Evolutionary conservation across 2,329 filamentous ascomycete species (phyloP).

Genomic region (Fusarium torulosum): DNA sequence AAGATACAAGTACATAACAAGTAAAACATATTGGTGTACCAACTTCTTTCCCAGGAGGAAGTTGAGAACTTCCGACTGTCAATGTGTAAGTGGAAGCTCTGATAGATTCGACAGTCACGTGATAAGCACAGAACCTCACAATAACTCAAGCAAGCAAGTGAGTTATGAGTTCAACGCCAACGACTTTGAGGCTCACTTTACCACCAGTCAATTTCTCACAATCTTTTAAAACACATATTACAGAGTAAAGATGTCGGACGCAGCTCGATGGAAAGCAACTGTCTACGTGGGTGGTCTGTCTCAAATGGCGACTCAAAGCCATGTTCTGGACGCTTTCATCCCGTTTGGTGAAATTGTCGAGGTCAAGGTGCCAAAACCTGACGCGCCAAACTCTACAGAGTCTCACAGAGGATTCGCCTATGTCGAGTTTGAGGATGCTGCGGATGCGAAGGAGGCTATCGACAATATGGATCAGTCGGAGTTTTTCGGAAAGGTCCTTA

Average conservation of each 20-base stretch:
- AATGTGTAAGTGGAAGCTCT: slow-evolving; percentile 13
- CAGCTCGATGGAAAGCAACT: slow-evolving; percentile 87
- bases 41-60: not conserved
- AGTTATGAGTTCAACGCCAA: slow-evolving; percentile 26
- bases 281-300: slow-evolving; percentile 93
- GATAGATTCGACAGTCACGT: slow-evolving; percentile 31
- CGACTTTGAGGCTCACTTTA: slow-evolving; percentile 12
- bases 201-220: slow-evolving; percentile 1
- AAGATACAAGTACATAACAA: too few relatives aligned
- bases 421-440: slow-evolving; percentile 88
- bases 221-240: slow-evolving; percentile 4
- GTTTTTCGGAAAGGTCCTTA: slow-evolving; percentile 91
- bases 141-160: slow-evolving; percentile 13
- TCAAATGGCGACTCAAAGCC: slow-evolving; percentile 78
- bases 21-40: not conserved
- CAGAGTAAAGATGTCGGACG: slow-evolving; percentile 76
- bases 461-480: slow-evolving; percentile 99
- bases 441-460: slow-evolving; percentile 93
- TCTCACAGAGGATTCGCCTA: slow-evolving; percentile 94
- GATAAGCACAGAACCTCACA: slow-evolving; percentile 31
- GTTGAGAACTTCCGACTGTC: not conserved
- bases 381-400: slow-evolving; percentile 81
- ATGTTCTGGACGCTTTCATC: slow-evolving; percentile 90
- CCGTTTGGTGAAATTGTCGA: slow-evolving; percentile 97
- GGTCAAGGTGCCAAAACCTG: slow-evolving; percentile 89